Evolutionary conservation across 768 basidiomycete genomes (phyloP).

Genomic region (Suillus placidus): DNA sequence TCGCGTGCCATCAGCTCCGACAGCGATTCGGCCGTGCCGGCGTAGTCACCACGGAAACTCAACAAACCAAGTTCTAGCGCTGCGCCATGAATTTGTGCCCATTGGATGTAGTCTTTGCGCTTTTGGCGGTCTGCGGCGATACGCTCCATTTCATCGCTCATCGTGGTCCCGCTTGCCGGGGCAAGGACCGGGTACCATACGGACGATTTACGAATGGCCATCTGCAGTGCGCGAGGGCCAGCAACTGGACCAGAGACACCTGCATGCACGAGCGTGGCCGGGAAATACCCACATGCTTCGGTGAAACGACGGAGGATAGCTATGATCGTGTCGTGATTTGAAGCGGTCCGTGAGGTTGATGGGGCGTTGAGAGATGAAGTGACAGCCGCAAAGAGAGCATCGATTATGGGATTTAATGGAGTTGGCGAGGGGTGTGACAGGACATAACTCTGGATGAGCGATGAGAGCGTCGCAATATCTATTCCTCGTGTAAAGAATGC

Average conservation of each 20-base stretch:
- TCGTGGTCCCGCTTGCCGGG: constrained; percentile 32
- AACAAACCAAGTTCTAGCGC: constrained; percentile 63
- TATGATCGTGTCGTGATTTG: constrained; percentile 40
- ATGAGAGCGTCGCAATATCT: constrained; percentile 51
- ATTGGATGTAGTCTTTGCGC: constrained; percentile 65
- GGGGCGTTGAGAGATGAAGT: constrained; percentile 26
- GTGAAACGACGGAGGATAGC: constrained; percentile 52
- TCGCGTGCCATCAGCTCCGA: constrained; percentile 66
- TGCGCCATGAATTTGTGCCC: constrained; percentile 68
- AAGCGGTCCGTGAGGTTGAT: constrained; percentile 35
- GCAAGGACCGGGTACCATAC: constrained; percentile 48
- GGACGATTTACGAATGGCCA: constrained; percentile 58
- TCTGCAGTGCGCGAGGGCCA: constrained; percentile 59
- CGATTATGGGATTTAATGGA: constrained; percentile 52
- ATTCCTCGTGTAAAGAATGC: constrained; percentile 39
- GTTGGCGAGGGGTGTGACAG: constrained; percentile 51
- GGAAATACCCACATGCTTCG: constrained; percentile 55
- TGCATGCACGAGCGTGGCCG: constrained; percentile 51
- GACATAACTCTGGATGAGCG: constrained; percentile 55
- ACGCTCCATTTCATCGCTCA: constrained; percentile 64
- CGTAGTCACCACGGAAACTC: constrained; percentile 45
- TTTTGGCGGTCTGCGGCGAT: constrained; percentile 62
- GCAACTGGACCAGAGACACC: constrained; percentile 57
- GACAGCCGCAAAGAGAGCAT: constrained; percentile 57
- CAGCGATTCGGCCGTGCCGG: constrained; percentile 44